Evolutionary conservation across 129 eudicot species (phyloP).

Genomic region (Flaveria bidentis): DNA sequence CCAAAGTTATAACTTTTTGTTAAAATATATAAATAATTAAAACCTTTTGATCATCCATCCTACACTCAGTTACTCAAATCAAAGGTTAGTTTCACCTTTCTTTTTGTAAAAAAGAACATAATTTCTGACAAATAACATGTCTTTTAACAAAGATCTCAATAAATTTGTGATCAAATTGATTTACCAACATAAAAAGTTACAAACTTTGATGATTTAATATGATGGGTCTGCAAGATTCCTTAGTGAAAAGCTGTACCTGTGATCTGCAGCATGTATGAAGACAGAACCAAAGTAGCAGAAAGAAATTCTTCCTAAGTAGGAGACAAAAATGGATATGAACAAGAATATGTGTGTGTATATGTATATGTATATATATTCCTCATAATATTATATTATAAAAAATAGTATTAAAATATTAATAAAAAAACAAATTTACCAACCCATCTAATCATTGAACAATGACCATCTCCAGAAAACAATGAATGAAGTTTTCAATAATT

Average conservation of each 20-base stretch:
- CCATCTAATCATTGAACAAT: conserved; percentile 74
- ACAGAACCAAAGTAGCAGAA: conserved; percentile 42
- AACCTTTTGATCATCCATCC: conserved; percentile 3
- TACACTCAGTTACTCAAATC: background rate
- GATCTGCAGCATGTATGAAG: conserved; percentile 35
- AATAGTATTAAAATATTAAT: conserved; percentile 25
- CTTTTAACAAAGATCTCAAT: background rate
- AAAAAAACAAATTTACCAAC: conserved; percentile 51
- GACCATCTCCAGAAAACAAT: conserved; percentile 51
- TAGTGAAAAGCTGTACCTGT: conserved; percentile 28
- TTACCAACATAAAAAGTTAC: background rate
- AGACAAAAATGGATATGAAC: conserved; percentile 58
- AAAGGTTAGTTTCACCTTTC: background rate
- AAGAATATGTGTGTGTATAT: conserved; percentile 44
- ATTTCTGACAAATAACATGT: background rate
- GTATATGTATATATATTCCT: conserved; percentile 21
- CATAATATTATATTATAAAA: conserved; percentile 9
- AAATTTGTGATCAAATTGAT: background rate
- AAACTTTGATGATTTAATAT: conserved; percentile 20
- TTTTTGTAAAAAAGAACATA: background rate
- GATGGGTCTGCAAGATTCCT: conserved; percentile 15
- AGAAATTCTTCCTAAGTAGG: conserved; percentile 41
- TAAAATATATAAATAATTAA: background rate
- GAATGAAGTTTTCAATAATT: conserved; percentile 34
- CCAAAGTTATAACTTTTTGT: background rate